phyloP scores from a whole-genome alignment of 179 eudicot genomes.

The Camellia oleifera region DNA sequence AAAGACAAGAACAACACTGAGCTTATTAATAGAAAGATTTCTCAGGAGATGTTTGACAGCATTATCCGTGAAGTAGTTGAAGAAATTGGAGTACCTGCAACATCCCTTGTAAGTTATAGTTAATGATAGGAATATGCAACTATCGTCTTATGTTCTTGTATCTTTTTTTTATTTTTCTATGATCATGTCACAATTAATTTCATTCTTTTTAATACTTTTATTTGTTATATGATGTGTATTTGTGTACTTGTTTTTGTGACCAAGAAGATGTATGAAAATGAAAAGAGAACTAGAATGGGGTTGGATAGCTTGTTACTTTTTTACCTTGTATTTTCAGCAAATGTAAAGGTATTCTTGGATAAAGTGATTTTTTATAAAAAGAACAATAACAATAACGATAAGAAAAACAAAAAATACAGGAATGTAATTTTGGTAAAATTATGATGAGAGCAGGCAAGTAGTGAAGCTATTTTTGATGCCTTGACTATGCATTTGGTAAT shows the following conservation, averaged over 20 bases:
- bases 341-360: neutral
- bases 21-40: constrained; percentile 38
- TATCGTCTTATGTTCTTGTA: neutral
- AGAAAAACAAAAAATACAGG: neutral
- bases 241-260: constrained; percentile 4
- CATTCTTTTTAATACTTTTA: neutral
- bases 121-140: constrained; percentile 7
- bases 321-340: neutral
- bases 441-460: neutral
- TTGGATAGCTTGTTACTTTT: neutral
- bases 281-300: neutral
- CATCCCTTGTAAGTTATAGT: constrained; percentile 55
- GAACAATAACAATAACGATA: neutral
- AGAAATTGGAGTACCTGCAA: constrained; percentile 83
- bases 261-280: neutral
- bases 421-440: neutral
- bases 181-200: neutral
- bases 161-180: neutral
- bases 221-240: neutral
- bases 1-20: constrained; percentile 27
- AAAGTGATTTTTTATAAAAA: neutral
- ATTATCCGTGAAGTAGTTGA: constrained; percentile 89
- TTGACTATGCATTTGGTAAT: neutral
- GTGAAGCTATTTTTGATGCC: neutral
- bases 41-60: constrained; percentile 94